A percentile compares a stretch with the other conserved stretches of the same genome.
Conservation (phyloP, 2,329 filamentous ascomycete species). For the Seiridium unicorne region DNA sequence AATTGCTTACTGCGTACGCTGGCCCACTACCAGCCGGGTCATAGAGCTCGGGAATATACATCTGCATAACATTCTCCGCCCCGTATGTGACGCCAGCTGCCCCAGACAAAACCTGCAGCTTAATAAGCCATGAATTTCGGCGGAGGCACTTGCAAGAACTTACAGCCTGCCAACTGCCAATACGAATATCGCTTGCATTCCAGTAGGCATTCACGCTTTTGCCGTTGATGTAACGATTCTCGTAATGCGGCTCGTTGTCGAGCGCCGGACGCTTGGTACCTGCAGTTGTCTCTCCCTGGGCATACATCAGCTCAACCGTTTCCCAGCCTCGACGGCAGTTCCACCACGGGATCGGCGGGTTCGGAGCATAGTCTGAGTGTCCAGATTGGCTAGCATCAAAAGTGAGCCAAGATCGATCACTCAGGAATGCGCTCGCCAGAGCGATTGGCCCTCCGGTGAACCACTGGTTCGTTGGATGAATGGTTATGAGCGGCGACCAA, state of each 20-base stretch:
- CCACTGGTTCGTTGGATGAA: slow-evolving; percentile 20
- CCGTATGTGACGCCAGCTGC: slow-evolving; percentile 18
- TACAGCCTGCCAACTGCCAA: slow-evolving; percentile 16
- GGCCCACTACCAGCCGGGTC: slow-evolving; percentile 13
- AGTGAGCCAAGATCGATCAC: slow-evolving; percentile 16
- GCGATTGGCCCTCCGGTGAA: slow-evolving; percentile 16
- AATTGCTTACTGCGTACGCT: neutral
- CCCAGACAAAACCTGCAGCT: slow-evolving; percentile 13
- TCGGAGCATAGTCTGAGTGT: slow-evolving; percentile 17
- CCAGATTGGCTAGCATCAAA: slow-evolving; percentile 19
- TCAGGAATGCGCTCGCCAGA: slow-evolving; percentile 15
- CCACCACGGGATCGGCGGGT: slow-evolving; percentile 18
- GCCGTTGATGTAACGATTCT: slow-evolving; percentile 16
- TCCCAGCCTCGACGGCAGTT: slow-evolving; percentile 14
- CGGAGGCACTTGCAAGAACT: neutral
- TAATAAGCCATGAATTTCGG: neutral
- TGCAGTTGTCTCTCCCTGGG: slow-evolving; percentile 8
- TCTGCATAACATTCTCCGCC: slow-evolving; percentile 17
- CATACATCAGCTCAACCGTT: slow-evolving; percentile 17
- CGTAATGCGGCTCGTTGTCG: slow-evolving; percentile 19
- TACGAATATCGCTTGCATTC: slow-evolving; percentile 17
- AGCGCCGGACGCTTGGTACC: slow-evolving; percentile 14
- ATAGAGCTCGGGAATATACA: slow-evolving; percentile 14
- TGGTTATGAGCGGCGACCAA: slow-evolving; percentile 15
- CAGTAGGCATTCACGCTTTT: slow-evolving; percentile 12